These are phyloP conservation scores for Choanephora cucurbitarum DNA, from an alignment of 371 early-diverging fungal species.

Conservation along the genomic window DNA sequence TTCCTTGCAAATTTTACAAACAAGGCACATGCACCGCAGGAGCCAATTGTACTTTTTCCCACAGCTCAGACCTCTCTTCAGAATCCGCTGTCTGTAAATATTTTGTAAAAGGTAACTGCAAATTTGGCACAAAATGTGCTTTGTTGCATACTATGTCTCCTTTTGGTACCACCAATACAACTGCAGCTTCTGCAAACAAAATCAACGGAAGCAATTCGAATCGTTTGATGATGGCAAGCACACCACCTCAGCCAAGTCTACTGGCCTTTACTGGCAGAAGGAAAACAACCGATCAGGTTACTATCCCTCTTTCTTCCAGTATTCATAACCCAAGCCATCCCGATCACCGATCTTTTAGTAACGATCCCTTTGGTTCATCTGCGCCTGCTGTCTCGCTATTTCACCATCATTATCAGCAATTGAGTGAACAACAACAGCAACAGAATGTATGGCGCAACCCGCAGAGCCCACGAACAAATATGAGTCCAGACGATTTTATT, in stretches of 20 bases:
- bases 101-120: conserved; percentile 79
- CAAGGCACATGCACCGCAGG: conserved; percentile 80
- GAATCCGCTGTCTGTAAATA: conserved; percentile 74
- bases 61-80: conserved; percentile 60
- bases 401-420: conserved; percentile 8
- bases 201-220: background rate
- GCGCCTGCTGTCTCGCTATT: conserved; percentile 27
- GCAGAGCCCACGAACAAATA: conserved; percentile 9
- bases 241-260: conserved; percentile 2
- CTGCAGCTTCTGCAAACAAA: conserved; percentile 1
- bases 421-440: conserved; percentile 5
- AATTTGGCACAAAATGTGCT: conserved; percentile 80
- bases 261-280: conserved; percentile 11
- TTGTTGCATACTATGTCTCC: conserved; percentile 56
- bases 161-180: conserved; percentile 9
- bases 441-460: conserved; percentile 13
- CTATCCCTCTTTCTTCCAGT: conserved; percentile 3
- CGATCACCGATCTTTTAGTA: conserved; percentile 17
- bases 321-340: background rate
- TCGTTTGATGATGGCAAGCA: conserved; percentile 1
- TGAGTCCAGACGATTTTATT: conserved; percentile 19
- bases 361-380: conserved; percentile 23
- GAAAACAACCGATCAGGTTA: conserved; percentile 18
- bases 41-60: conserved; percentile 76
- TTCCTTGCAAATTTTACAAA: conserved; percentile 83